Evolutionary conservation across 2,329 filamentous ascomycete species (phyloP), one percentile per base, ranked within the genome.

Genomic region (Microdochium nivale): DNA sequence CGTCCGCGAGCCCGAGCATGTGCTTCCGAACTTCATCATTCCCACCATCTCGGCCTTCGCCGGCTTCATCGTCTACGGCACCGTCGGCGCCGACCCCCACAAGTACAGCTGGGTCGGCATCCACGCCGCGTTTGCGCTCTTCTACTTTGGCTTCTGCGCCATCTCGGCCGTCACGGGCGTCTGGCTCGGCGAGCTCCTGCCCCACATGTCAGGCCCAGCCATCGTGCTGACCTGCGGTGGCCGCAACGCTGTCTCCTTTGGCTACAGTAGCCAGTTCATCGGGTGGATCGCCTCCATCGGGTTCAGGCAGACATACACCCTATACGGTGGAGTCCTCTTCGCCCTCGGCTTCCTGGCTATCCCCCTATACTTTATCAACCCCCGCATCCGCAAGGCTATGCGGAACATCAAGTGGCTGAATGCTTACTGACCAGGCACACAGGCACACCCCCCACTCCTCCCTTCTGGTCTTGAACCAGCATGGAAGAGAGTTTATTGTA

Each of bases 241-340:
- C 25, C 49, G 53, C n/a, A 52, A 52, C 2, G 37, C 53, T 8
- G 50, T 55, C 9, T 52, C 47, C 9, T 55, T 54, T 30, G 53
- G 52, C 2, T 23, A 53, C 9, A 55, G 53, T 43, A 53, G 51
- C 40, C 53, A 55, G n/a, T 53, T 52, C 2, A 48, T 48, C 7
- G 47, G 51, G 25, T 55, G 53, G 19, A 69, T 55, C n/a, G 33
- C 47, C 25, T 51, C 49, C 48, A 48, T 55, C 27, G 53, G 53
- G 11, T 46, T 50, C 13, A 50, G 51, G 30, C 37, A 25, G 16
- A 55, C 53, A 2, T 55, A 53, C 25, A 50, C 49, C 13, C 51
- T 55, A n/a, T 55, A 54, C 24, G 49, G 52, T 14, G 49, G 49
- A 23, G 43, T 54, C 9, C 53, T 52, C 47, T 48, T 52, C 25